phyloP scores from a whole-genome alignment of 2,329 filamentous ascomycete species.

The Xylariaceae sp. region DNA sequence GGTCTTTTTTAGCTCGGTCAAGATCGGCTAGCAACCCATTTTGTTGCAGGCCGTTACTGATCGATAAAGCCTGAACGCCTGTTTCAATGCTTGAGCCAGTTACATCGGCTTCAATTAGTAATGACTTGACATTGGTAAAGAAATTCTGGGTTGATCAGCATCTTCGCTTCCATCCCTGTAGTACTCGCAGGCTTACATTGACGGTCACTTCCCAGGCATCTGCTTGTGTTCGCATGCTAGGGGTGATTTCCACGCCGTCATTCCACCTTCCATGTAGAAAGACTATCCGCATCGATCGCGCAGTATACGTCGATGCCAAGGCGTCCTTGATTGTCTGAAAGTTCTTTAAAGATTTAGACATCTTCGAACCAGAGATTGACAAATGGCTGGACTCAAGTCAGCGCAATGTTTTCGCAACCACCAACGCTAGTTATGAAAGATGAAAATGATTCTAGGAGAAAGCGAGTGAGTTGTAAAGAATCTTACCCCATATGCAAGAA shows the following conservation, averaged over 20 bases:
- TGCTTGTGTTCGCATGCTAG: slow-evolving; percentile 71
- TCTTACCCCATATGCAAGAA: slow-evolving; percentile 80
- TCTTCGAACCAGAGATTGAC: slow-evolving; percentile 85
- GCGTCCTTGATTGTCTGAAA: slow-evolving; percentile 91
- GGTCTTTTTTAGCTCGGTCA: slow-evolving; percentile 52
- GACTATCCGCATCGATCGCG: slow-evolving; percentile 75
- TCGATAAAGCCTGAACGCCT: slow-evolving; percentile 36
- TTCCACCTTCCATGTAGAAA: slow-evolving; percentile 89
- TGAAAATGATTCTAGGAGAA: not conserved
- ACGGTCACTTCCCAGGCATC: slow-evolving; percentile 77
- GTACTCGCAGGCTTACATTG: slow-evolving; percentile 44
- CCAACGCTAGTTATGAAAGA: not conserved
- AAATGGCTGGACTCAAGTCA: slow-evolving; percentile 50
- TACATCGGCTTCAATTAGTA: slow-evolving; percentile 44
- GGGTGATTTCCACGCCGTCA: slow-evolving; percentile 85
- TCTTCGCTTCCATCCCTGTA: not conserved
- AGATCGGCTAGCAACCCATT: slow-evolving; percentile 38
- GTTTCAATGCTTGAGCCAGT: slow-evolving; percentile 21
- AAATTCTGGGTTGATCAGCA: slow-evolving; percentile 44
- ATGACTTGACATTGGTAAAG: slow-evolving; percentile 54
- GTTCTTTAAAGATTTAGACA: slow-evolving; percentile 95
- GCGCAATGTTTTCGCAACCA: not conserved
- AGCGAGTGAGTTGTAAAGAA: too few species aligned
- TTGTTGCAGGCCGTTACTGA: slow-evolving; percentile 29
- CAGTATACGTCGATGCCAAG: slow-evolving; percentile 64